phyloP scores from a whole-genome alignment of 495 filamentous ascomycete genomes.

The Cercophora scortea region DNA sequence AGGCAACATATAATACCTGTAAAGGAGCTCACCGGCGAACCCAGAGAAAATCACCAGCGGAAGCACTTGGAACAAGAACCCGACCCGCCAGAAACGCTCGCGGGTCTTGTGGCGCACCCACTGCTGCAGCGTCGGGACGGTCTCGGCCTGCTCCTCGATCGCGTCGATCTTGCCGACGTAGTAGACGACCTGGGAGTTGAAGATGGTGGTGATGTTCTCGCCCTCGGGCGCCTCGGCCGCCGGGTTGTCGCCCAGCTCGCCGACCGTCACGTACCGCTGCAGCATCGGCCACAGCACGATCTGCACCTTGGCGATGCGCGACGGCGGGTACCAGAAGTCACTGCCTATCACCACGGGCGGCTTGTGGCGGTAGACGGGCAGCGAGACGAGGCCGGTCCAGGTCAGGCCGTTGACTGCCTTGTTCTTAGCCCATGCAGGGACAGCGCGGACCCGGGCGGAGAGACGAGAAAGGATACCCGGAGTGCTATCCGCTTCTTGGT shows the following conservation, averaged over 20 bases:
- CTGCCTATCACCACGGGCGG: background rate
- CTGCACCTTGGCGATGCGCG: conserved; percentile 33
- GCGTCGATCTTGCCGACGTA: conserved; percentile 15
- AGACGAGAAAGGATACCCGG: background rate
- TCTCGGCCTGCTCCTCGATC: conserved; percentile 1
- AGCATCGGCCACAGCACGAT: conserved; percentile 30
- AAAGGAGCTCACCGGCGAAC: background rate
- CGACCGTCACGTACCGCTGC: conserved; percentile 22
- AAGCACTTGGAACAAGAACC: background rate
- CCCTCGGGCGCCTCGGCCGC: conserved; percentile 8
- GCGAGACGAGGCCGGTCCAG: background rate
- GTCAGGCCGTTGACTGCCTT: background rate
- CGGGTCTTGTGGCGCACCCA: background rate
- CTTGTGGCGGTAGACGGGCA: background rate
- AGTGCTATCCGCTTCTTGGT: background rate
- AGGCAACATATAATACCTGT: background rate
- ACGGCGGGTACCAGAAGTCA: conserved; percentile 5
- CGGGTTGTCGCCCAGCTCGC: conserved; percentile 6
- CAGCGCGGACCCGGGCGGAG: background rate
- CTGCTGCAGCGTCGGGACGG: conserved; percentile 4
- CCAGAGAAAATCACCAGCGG: background rate
- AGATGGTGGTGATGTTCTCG: conserved; percentile 18
- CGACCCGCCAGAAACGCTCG: background rate
- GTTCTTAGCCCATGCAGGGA: background rate
- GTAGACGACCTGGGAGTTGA: conserved; percentile 25